Evolutionary conservation across 192 early-diverging fungal species (phyloP).

Genomic region (Thoreauomyces humboldtii): DNA sequence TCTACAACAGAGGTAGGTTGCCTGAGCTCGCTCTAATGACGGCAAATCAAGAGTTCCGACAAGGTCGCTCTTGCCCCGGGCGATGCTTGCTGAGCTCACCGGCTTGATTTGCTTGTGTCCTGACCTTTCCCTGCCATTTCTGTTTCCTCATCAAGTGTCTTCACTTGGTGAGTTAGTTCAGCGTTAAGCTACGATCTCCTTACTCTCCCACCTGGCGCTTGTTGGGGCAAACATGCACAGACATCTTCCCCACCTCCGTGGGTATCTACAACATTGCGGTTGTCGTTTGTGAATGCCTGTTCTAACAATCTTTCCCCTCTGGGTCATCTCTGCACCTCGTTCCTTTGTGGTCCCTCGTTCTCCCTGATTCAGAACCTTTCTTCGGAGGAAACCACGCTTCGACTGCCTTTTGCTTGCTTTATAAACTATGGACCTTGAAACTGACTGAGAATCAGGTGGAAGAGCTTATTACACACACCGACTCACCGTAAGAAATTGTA

Average conservation of each 20-base stretch:
- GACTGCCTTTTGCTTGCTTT: slow-evolving; percentile 80
- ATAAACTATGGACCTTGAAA: slow-evolving; percentile 77
- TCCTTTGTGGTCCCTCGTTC: neutral
- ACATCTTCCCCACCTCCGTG: too few relatives aligned
- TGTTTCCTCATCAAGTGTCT: slow-evolving; percentile 22
- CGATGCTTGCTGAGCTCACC: too few relatives aligned
- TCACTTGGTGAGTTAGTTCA: slow-evolving; percentile 38
- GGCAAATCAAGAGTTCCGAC: too few relatives aligned
- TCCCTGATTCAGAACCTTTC: slow-evolving; percentile 61
- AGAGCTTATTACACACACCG: slow-evolving; percentile 68
- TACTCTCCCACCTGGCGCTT: too few relatives aligned
- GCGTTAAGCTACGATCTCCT: too few relatives aligned
- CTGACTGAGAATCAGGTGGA: slow-evolving; percentile 76
- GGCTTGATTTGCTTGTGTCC: too few relatives aligned
- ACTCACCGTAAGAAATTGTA: slow-evolving; percentile 66
- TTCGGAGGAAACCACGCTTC: slow-evolving; percentile 73
- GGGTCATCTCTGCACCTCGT: neutral
- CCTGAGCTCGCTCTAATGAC: too few relatives aligned
- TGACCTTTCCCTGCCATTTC: neutral
- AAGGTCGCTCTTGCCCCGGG: too few relatives aligned
- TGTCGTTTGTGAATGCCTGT: too few relatives aligned
- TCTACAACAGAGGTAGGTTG: slow-evolving; percentile 67
- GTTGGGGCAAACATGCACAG: too few relatives aligned
- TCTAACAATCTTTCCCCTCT: too few relatives aligned
- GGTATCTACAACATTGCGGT: too few relatives aligned